phyloP scores from a whole-genome alignment of 257 asterid species.

The Fraxinus pennsylvanica region DNA sequence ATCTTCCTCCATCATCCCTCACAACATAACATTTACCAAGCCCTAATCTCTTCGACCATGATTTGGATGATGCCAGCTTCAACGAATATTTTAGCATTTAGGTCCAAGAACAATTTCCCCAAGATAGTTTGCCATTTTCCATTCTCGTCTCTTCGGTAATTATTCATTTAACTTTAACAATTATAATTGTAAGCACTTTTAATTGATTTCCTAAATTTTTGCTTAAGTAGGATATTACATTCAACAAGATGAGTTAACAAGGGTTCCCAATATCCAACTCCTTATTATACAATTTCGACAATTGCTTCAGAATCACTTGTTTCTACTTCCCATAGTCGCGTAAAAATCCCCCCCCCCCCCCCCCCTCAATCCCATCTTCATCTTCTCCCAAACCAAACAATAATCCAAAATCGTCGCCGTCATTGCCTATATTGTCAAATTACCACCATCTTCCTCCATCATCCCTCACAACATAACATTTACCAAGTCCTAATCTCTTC shows the following conservation, averaged over 20 bases:
- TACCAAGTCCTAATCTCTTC: constrained; percentile 46
- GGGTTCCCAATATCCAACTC: constrained; percentile 78
- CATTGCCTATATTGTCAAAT: too few relatives aligned
- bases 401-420: too few relatives aligned
- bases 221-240: constrained; percentile 37
- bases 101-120: constrained; percentile 61
- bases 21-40: too few relatives aligned
- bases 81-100: constrained; percentile 47
- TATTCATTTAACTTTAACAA: constrained; percentile 31
- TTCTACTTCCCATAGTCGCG: too few relatives aligned
- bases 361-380: too few relatives aligned
- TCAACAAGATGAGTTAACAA: constrained; percentile 54
- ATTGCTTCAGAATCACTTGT: too few relatives aligned
- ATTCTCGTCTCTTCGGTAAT: constrained; percentile 59
- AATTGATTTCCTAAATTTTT: neutral
- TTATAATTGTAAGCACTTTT: neutral
- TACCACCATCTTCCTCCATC: too few relatives aligned
- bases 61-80: constrained; percentile 58
- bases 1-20: too few relatives aligned
- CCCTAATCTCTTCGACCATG: constrained; percentile 63
- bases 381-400: too few relatives aligned
- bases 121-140: constrained; percentile 68
- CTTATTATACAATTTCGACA: constrained; percentile 6
- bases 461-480: too few relatives aligned
- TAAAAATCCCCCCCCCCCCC: too few relatives aligned